Base-by-base conservation (phyloP, 768 basidiomycete genomes). In the Asterophora lycoperdoides region DNA sequence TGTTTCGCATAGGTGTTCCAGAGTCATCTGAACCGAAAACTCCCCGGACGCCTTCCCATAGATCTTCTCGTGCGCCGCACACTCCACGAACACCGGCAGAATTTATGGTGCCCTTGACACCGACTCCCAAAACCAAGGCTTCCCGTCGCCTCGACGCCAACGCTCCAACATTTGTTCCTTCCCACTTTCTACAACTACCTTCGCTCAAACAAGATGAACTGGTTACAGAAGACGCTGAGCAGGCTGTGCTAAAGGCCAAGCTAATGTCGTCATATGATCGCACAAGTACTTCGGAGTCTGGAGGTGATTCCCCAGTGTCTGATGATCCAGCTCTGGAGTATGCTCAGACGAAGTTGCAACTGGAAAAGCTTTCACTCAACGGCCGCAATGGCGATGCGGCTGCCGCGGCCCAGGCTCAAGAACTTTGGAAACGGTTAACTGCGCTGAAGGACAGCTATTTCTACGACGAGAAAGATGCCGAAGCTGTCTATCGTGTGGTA, bases 391-490 rank as follows among this genome's bases (percentile, higher is more conserved):
- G 64, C 23, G 57, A 64, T 19, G 56, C 56, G 17, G 36, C 66
- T 2, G 60, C 56, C 34, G 60, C 64, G 39, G 56, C 60, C 15
- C 58, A 67, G 20, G 55, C 71, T 10, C 66, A 64, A 47, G 60
- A 68, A 20, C 61, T 87, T 32, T 74, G 71, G 8, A 58, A 67
- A 41, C 78, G 70, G 34, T 63, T 89, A 34, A 61, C 68, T 37
- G 64, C 59, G 18, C 60, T 81, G 19, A 76, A 76, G 58, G 67
- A 69, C 18, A 70, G 84, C 61, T 89, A 89, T 56, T 77, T 89
- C 48, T 92, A 93, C 59, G 75, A 87, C 48, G 74, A 79, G 56
- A 70, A 68, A 46, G 83, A 86, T 52, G 88, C 87, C 1, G 75
- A 85, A 56, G 70, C 65, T 4, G 61, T 73, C 18, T 89, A 83